A percentile compares a stretch with the other conserved stretches of the same genome.
These are phyloP conservation scores for Phytophthora crassamura DNA, from an alignment of 352 stramenopile genomes.

Conservation along the genomic window DNA sequence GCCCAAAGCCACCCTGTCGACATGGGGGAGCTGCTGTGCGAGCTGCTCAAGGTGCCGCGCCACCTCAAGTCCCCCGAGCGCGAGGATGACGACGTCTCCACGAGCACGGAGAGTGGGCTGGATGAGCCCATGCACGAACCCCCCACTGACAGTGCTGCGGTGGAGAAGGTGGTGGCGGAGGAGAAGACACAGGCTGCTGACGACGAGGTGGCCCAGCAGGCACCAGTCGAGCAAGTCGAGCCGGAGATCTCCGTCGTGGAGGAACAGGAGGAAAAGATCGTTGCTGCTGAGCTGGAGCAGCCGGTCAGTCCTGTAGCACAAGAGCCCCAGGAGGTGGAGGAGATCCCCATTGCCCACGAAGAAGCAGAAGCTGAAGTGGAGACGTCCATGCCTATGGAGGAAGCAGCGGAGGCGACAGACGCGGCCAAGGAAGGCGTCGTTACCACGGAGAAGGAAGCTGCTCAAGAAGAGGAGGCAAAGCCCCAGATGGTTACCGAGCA, in stretches of 20 bases:
- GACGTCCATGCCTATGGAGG: slow-evolving; percentile 6
- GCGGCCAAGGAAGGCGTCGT: slow-evolving; percentile 8
- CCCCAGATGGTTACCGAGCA: slow-evolving; percentile 2
- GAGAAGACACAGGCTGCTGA: slow-evolving; percentile 13
- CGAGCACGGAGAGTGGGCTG: slow-evolving; percentile 44
- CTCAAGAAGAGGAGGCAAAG: slow-evolving; percentile 5
- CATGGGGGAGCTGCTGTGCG: slow-evolving; percentile 53
- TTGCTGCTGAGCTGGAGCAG: slow-evolving; percentile 12
- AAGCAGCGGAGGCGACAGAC: slow-evolving; percentile 12
- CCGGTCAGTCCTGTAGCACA: slow-evolving; percentile 10
- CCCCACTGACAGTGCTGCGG: slow-evolving; percentile 8
- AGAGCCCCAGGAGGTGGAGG: slow-evolving; percentile 15
- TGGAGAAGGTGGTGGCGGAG: slow-evolving; percentile 13
- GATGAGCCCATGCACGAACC: slow-evolving; percentile 38
- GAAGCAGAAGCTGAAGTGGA: slow-evolving; percentile 22
- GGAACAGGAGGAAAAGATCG: slow-evolving; percentile 24
- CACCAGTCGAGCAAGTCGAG: slow-evolving; percentile 1
- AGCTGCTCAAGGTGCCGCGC: slow-evolving; percentile 61
- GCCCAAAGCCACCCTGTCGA: slow-evolving; percentile 34
- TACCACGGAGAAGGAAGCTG: slow-evolving; percentile 2
- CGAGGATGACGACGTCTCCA: slow-evolving; percentile 42
- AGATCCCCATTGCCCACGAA: slow-evolving; percentile 11
- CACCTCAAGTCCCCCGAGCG: slow-evolving; percentile 38
- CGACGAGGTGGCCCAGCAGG: neutral
- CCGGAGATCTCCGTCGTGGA: neutral